These are phyloP conservation scores for Cichorium intybus DNA, from an alignment of 140 eudicot genomes.

Conservation along the genomic window DNA sequence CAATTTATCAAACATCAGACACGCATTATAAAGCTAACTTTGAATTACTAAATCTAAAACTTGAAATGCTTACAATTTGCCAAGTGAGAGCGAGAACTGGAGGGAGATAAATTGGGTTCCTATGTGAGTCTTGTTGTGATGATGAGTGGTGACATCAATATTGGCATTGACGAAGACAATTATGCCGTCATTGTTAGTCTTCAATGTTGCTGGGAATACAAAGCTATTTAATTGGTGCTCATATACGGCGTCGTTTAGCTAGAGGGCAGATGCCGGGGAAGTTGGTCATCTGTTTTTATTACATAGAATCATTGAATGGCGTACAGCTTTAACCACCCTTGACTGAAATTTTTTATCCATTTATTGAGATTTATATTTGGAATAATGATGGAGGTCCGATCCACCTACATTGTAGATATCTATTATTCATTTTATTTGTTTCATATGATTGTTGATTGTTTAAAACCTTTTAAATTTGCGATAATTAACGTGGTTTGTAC, in stretches of 20 bases:
- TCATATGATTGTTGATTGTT: not conserved
- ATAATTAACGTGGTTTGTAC: not conserved
- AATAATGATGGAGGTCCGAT: not conserved
- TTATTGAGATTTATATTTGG: constrained; percentile 1
- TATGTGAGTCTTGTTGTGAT: not conserved
- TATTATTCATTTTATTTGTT: not conserved
- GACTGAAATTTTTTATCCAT: not conserved
- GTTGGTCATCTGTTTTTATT: constrained; percentile 8
- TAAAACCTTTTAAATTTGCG: not conserved
- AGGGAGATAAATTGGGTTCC: not conserved
- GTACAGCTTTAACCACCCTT: constrained; percentile 12
- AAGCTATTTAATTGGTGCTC: not conserved
- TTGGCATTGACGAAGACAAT: constrained; percentile 7
- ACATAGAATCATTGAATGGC: constrained; percentile 8
- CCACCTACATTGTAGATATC: not conserved
- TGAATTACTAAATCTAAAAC: not conserved
- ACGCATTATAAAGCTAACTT: not conserved
- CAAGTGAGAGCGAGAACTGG: not conserved
- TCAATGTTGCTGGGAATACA: not conserved
- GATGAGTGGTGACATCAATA: constrained; percentile 9
- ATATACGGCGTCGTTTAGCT: constrained; percentile 12
- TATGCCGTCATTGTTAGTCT: not conserved
- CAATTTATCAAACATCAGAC: constrained; percentile 30
- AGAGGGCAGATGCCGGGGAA: not conserved
- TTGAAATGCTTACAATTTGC: constrained; percentile 23